Base-by-base conservation (phyloP, 192 early-diverging fungal genomes). In the Chytriomyces sp. region DNA sequence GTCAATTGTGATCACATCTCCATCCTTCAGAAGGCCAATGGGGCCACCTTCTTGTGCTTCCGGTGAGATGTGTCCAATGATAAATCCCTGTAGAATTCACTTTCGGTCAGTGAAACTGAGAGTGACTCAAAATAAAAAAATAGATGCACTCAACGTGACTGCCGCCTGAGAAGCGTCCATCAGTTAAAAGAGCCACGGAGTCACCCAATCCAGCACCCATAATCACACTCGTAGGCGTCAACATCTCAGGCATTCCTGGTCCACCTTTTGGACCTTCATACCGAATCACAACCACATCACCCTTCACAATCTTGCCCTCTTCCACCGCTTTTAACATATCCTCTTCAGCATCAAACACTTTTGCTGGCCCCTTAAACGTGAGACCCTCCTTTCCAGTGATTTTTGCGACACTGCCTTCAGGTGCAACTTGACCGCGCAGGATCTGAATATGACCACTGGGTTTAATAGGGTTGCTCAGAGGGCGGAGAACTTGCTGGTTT, bases 341-440 rank as follows among this genome's bases (percentile, higher is more conserved):
- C 77, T 93, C 91, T 82, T 99, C 98, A 47, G 91, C 90, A 66
- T 99, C 94, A 79, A 91, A 99, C 35, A 96, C 95, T 69, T 91
- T 91, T 62, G 98, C 98, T 7, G 89, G 87, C 23, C 98, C 98
- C 50, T 84, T 81, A 79, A 99, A 99, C 61, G 78, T 60, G 10
- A 98, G 87, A 23, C 98, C 98, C 88, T 99, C 96, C 86, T 99
- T 99, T 65, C 98, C 98, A 10, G 98, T 99, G 86, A 99, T 99
- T 88, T 99, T 99, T 64, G 98, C 98, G 49, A 99, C 98, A 7
- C 93, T 93, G 9, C 96, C 97, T 72, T 94, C 92, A 49, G 98
- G 97, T 45, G 98, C 96, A 20, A 99, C 88, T 79, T 95, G 96
- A 74, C 98, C 98, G 64, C 88, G 85, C 77, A 99, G 84, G 64